phyloP scores from a whole-genome alignment of 805 yeast species.

The Yamadazyma sp. region DNA sequence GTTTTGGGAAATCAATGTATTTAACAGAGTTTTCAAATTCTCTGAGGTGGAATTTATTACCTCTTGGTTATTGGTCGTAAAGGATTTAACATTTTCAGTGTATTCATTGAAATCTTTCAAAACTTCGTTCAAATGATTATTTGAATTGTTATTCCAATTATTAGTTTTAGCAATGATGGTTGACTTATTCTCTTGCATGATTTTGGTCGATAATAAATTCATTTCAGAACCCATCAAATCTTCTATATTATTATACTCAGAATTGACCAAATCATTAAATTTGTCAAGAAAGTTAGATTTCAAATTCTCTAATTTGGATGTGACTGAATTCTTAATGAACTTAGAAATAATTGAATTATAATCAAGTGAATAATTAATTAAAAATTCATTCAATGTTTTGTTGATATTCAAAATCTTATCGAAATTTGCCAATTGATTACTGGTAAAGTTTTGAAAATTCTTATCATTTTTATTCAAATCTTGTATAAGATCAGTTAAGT shows the following conservation, averaged over 20 bases:
- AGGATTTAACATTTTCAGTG: slow-evolving; percentile 7
- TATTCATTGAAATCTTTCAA: slow-evolving; percentile 7
- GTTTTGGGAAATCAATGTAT: slow-evolving; percentile 6
- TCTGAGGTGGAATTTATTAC: slow-evolving; percentile 4
- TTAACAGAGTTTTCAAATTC: slow-evolving; percentile 5
- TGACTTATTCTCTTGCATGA: slow-evolving; percentile 9
- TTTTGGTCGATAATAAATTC: slow-evolving; percentile 3
- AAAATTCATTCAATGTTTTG: slow-evolving; percentile 7
- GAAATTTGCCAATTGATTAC: slow-evolving; percentile 7
- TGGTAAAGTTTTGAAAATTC: slow-evolving; percentile 9
- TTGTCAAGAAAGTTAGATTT: slow-evolving; percentile 6
- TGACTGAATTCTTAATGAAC: slow-evolving; percentile 4
- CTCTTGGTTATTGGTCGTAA: slow-evolving; percentile 8
- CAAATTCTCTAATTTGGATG: neutral
- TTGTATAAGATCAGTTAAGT: slow-evolving; percentile 8
- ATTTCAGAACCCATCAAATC: slow-evolving; percentile 10
- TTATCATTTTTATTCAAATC: slow-evolving; percentile 12
- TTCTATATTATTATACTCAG: slow-evolving; percentile 5
- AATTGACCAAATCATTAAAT: slow-evolving; percentile 5
- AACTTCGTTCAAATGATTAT: neutral
- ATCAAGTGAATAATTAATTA: slow-evolving; percentile 7
- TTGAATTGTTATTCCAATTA: slow-evolving; percentile 5
- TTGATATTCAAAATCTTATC: slow-evolving; percentile 8
- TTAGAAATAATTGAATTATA: slow-evolving; percentile 5
- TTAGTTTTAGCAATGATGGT: slow-evolving; percentile 5